A percentile compares a stretch with the other conserved stretches of the same genome.
phyloP scores from a whole-genome alignment of 2,329 filamentous ascomycete species.

The Metarhizium sp. region DNA sequence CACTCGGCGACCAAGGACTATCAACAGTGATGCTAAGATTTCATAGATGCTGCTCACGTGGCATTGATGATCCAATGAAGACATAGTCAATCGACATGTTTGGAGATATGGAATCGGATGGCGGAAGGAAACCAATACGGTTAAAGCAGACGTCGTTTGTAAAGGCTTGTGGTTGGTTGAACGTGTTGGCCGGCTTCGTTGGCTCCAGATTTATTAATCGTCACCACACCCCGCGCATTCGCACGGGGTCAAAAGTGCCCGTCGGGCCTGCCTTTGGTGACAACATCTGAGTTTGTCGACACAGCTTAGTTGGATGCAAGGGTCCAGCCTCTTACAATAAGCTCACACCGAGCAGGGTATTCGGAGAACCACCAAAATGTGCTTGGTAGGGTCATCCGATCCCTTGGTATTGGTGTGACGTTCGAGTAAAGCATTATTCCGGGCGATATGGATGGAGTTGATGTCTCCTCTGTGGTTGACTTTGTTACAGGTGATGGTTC shows the following conservation, averaged over 20 bases:
- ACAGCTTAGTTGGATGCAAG: slow-evolving; percentile 3
- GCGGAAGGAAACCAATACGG: neutral
- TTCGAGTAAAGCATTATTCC: neutral
- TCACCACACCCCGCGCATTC: neutral
- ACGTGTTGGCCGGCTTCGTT: neutral
- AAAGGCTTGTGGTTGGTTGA: neutral
- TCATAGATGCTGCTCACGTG: neutral
- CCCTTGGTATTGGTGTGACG: slow-evolving; percentile 4
- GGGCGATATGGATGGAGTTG: neutral
- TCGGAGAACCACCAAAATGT: slow-evolving; percentile 9
- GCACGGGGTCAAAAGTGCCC: slow-evolving; percentile 6
- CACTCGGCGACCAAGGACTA: too few relatives aligned
- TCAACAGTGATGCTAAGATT: too few relatives aligned
- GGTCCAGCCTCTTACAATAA: slow-evolving; percentile 4
- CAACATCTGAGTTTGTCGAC: neutral
- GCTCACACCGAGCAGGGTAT: slow-evolving; percentile 8
- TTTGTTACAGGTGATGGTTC: neutral
- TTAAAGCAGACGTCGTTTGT: neutral
- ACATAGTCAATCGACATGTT: neutral
- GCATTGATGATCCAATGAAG: neutral
- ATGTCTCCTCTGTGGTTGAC: neutral
- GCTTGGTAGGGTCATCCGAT: slow-evolving; percentile 12
- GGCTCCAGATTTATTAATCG: neutral
- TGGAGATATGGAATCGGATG: neutral
- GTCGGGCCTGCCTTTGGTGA: slow-evolving; percentile 5